Conservation (phyloP, 2,329 filamentous ascomycete species). For the Sporothrix luriei region DNA sequence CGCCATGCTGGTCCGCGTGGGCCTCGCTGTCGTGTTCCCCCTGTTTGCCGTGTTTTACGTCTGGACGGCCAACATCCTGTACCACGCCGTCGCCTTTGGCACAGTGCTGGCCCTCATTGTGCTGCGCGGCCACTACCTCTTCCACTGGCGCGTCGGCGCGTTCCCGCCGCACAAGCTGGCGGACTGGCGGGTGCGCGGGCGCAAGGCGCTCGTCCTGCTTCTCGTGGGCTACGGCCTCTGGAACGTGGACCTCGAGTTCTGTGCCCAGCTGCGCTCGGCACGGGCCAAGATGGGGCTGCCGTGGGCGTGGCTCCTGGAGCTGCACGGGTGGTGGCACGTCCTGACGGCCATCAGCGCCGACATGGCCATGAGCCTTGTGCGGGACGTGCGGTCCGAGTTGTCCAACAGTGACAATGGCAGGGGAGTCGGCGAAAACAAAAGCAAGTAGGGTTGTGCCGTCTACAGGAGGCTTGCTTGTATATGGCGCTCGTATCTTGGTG, state of each 20-base stretch:
- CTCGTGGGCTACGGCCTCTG: slow-evolving; percentile 55
- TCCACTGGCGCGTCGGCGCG: slow-evolving; percentile 38
- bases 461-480: no score
- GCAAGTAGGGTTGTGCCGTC: neutral
- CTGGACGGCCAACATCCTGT: slow-evolving; percentile 47
- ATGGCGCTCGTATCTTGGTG: no score
- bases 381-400: slow-evolving; percentile 38
- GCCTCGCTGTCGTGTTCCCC: slow-evolving; percentile 47
- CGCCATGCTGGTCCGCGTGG: slow-evolving; percentile 39
- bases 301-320: slow-evolving; percentile 57
- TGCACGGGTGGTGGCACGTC: slow-evolving; percentile 67
- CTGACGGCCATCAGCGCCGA: slow-evolving; percentile 58
- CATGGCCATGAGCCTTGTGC: slow-evolving; percentile 44
- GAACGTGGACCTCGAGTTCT: slow-evolving; percentile 59
- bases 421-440: neutral
- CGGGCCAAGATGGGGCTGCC: slow-evolving; percentile 55
- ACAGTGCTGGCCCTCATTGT: slow-evolving; percentile 42
- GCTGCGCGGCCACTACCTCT: slow-evolving; percentile 43
- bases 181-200: slow-evolving; percentile 39
- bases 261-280: slow-evolving; percentile 50
- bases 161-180: slow-evolving; percentile 40
- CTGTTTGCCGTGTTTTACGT: slow-evolving; percentile 49
- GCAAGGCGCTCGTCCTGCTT: slow-evolving; percentile 44
- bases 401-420: neutral
- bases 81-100: slow-evolving; percentile 47